A percentile compares a stretch with the other conserved stretches of the same genome.
phyloP scores from a whole-genome alignment of 371 early-diverging fungal genomes.

The Circinella minor region DNA sequence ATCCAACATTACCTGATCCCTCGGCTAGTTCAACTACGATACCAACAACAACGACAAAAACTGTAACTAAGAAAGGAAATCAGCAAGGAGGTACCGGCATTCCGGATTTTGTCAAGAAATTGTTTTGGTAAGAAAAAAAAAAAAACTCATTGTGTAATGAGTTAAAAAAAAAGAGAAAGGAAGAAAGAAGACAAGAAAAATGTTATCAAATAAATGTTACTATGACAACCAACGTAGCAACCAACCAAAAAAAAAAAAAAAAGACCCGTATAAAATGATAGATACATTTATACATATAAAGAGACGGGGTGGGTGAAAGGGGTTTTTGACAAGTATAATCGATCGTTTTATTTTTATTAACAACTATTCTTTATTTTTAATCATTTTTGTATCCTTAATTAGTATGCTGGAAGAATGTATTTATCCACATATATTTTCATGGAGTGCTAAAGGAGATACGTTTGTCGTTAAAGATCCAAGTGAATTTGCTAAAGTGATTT shows the following conservation, averaged over 20 bases:
- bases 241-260: too few species aligned
- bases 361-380: too few species aligned
- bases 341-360: too few species aligned
- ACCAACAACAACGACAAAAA: not conserved
- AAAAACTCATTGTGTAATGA: too few species aligned
- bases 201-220: too few species aligned
- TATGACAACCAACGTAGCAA: too few species aligned
- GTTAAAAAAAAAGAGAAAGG: too few species aligned
- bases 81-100: conserved; percentile 24
- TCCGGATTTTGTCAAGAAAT: conserved; percentile 56
- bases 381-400: not conserved
- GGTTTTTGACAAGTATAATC: too few species aligned
- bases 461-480: conserved; percentile 85
- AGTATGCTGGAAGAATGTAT: conserved; percentile 74
- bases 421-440: conserved; percentile 68
- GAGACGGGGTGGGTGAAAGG: too few species aligned
- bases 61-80: conserved; percentile 6
- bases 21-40: conserved; percentile 3
- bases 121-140: conserved; percentile 35
- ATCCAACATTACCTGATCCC: conserved; percentile 9
- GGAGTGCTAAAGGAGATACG: conserved; percentile 79
- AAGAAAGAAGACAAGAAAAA: too few species aligned
- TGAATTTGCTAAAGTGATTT: conserved; percentile 72
- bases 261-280: too few species aligned
- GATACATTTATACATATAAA: too few species aligned